Evolutionary conservation across 208 protist species (phyloP).

Genomic region (Leishmania martiniquensis): DNA sequence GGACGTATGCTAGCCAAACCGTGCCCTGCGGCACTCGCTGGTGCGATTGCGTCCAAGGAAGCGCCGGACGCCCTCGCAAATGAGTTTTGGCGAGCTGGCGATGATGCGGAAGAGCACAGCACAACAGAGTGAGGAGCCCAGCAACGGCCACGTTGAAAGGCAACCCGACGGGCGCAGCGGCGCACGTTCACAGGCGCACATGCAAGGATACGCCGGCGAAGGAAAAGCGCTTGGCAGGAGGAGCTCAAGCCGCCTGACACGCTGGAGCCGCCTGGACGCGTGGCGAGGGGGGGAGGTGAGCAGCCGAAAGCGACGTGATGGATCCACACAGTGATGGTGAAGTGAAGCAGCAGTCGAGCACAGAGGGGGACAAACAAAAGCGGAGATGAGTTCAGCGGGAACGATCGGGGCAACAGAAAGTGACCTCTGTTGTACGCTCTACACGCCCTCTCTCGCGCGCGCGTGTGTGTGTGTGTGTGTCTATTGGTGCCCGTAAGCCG

Average conservation of each 20-base stretch:
- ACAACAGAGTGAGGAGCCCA: not conserved
- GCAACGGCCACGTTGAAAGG: conserved; percentile 5
- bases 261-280: not conserved
- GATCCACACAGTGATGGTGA: too few relatives aligned
- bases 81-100: not conserved
- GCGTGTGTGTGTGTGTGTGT: not conserved
- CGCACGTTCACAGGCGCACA: not conserved
- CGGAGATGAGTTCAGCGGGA: not conserved
- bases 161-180: not conserved
- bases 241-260: not conserved
- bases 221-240: not conserved
- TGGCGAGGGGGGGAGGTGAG: not conserved
- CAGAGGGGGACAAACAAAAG: too few relatives aligned
- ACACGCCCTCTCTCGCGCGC: not conserved
- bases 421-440: not conserved
- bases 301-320: too few relatives aligned
- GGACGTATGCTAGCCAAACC: not conserved
- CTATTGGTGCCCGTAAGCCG: not conserved
- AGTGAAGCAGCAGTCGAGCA: too few relatives aligned
- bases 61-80: not conserved
- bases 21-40: not conserved
- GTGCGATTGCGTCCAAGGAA: not conserved
- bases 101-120: not conserved
- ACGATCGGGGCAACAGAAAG: not conserved
- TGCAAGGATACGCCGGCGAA: not conserved